Evolutionary conservation across 78 protist species (phyloP).

Genomic region (Emiliania huxleyi): DNA sequence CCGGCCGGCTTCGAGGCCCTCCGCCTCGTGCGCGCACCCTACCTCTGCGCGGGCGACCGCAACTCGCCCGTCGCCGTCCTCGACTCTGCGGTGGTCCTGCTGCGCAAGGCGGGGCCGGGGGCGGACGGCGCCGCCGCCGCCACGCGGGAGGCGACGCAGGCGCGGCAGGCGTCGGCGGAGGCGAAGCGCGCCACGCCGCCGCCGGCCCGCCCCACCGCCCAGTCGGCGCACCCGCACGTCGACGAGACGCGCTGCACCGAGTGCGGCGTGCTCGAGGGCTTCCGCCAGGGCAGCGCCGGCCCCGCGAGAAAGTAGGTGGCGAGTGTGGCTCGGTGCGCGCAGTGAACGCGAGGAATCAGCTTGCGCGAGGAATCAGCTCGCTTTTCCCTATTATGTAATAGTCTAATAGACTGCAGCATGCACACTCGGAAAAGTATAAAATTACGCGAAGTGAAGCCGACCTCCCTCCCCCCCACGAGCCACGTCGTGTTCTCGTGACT

Average conservation of each 20-base stretch:
- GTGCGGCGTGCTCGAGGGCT: background rate
- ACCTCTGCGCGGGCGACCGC: slow-evolving; percentile 17
- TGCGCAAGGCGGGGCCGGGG: background rate
- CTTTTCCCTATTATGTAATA: too few species aligned
- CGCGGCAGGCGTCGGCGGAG: background rate
- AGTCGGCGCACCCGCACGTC: background rate
- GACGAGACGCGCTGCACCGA: background rate
- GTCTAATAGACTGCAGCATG: too few species aligned
- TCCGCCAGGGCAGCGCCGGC: too few species aligned
- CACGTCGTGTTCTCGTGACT: too few species aligned
- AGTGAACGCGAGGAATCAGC: too few species aligned
- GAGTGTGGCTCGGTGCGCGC: too few species aligned
- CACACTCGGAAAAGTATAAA: too few species aligned
- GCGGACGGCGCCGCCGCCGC: background rate
- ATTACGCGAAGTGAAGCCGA: too few species aligned
- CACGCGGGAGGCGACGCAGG: background rate
- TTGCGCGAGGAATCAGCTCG: too few species aligned
- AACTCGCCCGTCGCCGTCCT: background rate
- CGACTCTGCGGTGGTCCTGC: background rate
- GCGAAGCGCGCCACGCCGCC: background rate
- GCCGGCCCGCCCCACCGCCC: background rate
- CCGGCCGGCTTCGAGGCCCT: background rate
- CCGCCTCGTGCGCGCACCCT: slow-evolving; percentile 4
- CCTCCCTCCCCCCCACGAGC: too few species aligned
- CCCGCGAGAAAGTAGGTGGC: too few species aligned